Base-by-base conservation (phyloP, 2,329 filamentous ascomycete species). In the Fusarium foetens region DNA sequence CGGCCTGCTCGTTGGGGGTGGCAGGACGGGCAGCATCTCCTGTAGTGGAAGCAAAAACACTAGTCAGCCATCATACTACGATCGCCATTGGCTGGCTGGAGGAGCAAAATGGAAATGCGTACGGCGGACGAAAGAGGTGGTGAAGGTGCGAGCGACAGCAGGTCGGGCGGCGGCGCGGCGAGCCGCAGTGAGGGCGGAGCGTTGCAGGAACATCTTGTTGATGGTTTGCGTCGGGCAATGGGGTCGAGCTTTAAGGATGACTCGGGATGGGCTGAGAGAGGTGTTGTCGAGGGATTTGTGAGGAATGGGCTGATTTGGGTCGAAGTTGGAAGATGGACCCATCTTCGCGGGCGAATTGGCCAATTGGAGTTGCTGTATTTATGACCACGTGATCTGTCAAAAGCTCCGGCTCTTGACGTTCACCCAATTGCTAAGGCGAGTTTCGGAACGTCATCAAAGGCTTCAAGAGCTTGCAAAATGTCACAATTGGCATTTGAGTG, bases 81-180 rank as follows among this genome's bases (percentile, higher is more conserved):
- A 68, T 68, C 68, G 64, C 71, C 63, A 76, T 74, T 75, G 72
- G 70, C 62, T 68, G 70, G 67, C 61, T 63, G 64, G 69, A 60
- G 66, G 63, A 70, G 67, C 66, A 77, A 78, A 65, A 66, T 66
- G 48, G 53, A 73, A 67, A 70, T 21, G 79, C 82, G 76, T 89
- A 91, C 90, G 86, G 84, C 89, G 89, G 80, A 88, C 82, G 75
- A 89, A 82, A 71, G 89, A 87, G 80, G 86, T 90, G 75, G 87
- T 83, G 81, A 92, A 90, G 82, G 83, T 86, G 81, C 90, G 89
- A 78, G 86, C 85, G 79, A 86, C 82, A 72, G 83, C 82, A 74
- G 89, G 87, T 61, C 79, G 84, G 79, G 86, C 85, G 68, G 86
- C 89, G 69, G 79, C 82, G 75, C 90, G 88, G 81, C 90, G 89